Percentiles rank a stretch among this genome's conserved stretches.
Evolutionary conservation across 805 yeast species (phyloP).

Genomic region (Saturnispora sanitii): DNA sequence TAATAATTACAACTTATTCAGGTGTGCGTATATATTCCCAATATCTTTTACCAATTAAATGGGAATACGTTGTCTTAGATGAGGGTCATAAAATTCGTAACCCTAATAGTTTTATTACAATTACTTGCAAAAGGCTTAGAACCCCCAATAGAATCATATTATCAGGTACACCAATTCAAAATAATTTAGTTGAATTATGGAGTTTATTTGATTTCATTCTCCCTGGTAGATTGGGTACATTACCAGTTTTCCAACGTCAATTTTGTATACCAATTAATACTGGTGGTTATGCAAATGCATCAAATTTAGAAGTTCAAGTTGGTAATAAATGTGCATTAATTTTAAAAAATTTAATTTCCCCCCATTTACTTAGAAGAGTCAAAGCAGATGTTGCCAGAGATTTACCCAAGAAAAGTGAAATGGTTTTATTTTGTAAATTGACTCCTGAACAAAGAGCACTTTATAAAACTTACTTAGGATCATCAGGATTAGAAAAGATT

Average conservation of each 20-base stretch:
- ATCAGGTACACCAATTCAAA: conserved; percentile 96
- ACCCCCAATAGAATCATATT: conserved; percentile 81
- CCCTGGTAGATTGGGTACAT: conserved; percentile 90
- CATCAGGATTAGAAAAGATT: conserved; percentile 67
- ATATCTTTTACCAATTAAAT: conserved; percentile 63
- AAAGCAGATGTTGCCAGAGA: conserved; percentile 94
- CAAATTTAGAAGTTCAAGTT: conserved; percentile 90
- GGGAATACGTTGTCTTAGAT: conserved; percentile 90
- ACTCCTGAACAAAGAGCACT: conserved; percentile 67
- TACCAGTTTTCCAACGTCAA: conserved; percentile 89
- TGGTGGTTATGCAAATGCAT: conserved; percentile 98
- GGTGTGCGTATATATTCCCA: conserved; percentile 30
- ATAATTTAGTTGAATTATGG: conserved; percentile 88
- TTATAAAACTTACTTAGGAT: conserved; percentile 63
- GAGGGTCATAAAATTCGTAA: conserved; percentile 97
- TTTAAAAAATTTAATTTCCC: conserved; percentile 77
- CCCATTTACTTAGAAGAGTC: conserved; percentile 77
- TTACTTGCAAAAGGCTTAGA: conserved; percentile 73
- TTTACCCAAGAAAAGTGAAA: conserved; percentile 84
- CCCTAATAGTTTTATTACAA: conserved; percentile 82
- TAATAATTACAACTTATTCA: conserved; percentile 84
- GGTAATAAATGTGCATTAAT: conserved; percentile 95
- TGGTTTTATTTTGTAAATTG: conserved; percentile 84
- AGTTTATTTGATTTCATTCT: conserved; percentile 88
- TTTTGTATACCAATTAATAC: conserved; percentile 86